Evolutionary conservation across 2,329 filamentous ascomycete genomes (phyloP), one percentile per base, ranked within the genome.

Genomic region (Balansia obtecta): DNA sequence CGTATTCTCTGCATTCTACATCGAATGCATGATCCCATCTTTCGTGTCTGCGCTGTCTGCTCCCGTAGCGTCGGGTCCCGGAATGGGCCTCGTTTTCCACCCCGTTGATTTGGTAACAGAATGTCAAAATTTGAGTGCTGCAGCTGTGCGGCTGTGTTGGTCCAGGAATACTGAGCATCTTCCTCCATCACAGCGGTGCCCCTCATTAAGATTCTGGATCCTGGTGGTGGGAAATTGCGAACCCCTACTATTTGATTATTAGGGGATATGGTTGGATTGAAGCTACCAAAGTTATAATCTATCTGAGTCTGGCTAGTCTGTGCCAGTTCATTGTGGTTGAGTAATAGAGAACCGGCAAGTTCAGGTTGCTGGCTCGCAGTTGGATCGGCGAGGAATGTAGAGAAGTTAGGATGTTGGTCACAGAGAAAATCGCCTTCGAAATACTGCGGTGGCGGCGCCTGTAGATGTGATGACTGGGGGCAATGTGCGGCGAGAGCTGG

Each of bases 1-100:
- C 79, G 71, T 56, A 82, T 80, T 42, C 77, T 71, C 55, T 82
- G 79, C 75, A 81, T 80, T 46, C 76, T 71, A 54, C 79, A 82
- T 43, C 78, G 69, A 52, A 82, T 74, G 57, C 79, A 82, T 18
- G 75, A 79, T 9, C 77, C 77, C 16, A 77, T 74, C 49, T 73
- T 75, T 52, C 79, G 70, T 2, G 77, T 81, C 50, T 73, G 68
- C 0, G 79, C 79, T 1, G 78, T 82, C 55, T 73, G 68, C 53
- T 76, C 68, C 22, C 77, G 71, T 32, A 73, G 67, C 10, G 64
- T 64, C n/a, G 69, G 65, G 48, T 76, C 73, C 52, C 71, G 75
- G 62, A 81, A 82, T 2, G 76, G 77, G 0, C 76, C 76, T 11
- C 77, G 61, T 53, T 68, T 68, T 11, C 65, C 66, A 39, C 59